Percentiles rank a stretch among this genome's conserved stretches.
Evolutionary conservation across 768 basidiomycete species (phyloP).

Genomic region (Pisolithus marmoratus): DNA sequence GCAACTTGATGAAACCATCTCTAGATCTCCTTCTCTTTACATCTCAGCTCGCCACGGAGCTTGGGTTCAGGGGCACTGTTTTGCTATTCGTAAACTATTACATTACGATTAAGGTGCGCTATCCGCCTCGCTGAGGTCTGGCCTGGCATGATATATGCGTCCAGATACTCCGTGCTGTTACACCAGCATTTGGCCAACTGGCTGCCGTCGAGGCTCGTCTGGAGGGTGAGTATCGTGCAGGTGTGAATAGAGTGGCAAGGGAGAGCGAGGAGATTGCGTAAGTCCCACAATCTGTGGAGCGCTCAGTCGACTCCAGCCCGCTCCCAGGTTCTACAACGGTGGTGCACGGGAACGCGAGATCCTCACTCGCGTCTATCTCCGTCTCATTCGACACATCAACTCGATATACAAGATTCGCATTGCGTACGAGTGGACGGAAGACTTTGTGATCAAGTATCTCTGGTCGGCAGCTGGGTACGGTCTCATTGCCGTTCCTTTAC

Average conservation of each 20-base stretch:
- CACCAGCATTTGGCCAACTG: conserved; percentile 88
- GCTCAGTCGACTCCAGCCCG: background rate
- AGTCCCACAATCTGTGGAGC: conserved; percentile 24
- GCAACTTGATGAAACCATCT: conserved; percentile 88
- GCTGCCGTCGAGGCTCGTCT: conserved; percentile 84
- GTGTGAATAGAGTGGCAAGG: conserved; percentile 78
- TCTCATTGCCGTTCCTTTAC: conserved; percentile 85
- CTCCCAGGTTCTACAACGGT: conserved; percentile 82
- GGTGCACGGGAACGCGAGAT: conserved; percentile 80
- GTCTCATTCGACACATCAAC: conserved; percentile 84
- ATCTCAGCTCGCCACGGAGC: conserved; percentile 78
- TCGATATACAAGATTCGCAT: conserved; percentile 93
- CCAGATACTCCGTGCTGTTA: conserved; percentile 71
- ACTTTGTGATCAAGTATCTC: conserved; percentile 93
- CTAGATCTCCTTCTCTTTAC: conserved; percentile 91
- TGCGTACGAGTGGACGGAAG: conserved; percentile 93
- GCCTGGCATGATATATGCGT: background rate
- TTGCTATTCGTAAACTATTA: conserved; percentile 83
- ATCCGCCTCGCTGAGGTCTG: background rate
- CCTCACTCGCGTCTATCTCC: conserved; percentile 67
- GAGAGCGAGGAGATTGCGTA: conserved; percentile 92
- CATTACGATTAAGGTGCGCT: conserved; percentile 53
- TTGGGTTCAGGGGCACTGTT: conserved; percentile 79
- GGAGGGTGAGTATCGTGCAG: conserved; percentile 87
- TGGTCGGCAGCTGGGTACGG: conserved; percentile 93